A percentile compares a stretch with the other conserved stretches of the same genome.
phyloP scores from a whole-genome alignment of 108 stramenopile genomes.

The Nannochloropsis gaditana region DNA sequence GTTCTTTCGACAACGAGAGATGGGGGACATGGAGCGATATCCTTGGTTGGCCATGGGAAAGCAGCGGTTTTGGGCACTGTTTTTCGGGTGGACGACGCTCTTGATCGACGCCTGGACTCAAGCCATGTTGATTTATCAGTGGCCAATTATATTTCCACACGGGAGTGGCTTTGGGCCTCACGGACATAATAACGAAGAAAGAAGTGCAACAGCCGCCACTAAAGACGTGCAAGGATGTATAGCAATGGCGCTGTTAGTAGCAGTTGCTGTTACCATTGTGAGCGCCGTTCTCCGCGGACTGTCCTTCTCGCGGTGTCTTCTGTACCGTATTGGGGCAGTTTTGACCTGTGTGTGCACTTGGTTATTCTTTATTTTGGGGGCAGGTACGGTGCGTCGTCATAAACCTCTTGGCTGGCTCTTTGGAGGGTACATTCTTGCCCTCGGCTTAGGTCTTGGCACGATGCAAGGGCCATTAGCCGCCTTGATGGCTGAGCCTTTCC shows the following conservation, averaged over 20 bases:
- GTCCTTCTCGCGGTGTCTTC: not conserved
- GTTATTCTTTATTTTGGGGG: not conserved
- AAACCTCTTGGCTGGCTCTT: constrained; percentile 6
- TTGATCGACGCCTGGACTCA: not conserved
- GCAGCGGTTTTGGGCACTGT: not conserved
- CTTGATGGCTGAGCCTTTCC: not conserved
- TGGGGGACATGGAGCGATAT: not conserved
- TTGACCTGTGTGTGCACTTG: not conserved
- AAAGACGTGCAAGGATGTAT: constrained; percentile 20
- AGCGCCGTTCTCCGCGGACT: not conserved
- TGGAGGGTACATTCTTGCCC: not conserved
- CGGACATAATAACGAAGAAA: not conserved
- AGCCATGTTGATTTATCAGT: not conserved
- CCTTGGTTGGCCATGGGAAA: not conserved
- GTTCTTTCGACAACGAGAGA: not conserved
- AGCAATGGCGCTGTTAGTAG: not conserved
- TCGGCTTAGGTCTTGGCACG: not conserved
- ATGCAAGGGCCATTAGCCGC: not conserved
- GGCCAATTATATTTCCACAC: not conserved
- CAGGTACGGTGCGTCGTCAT: not conserved
- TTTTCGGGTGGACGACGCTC: not conserved
- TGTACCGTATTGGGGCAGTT: not conserved
- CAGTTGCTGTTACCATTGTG: not conserved
- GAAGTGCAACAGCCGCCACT: not conserved
- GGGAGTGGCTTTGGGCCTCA: not conserved